Conservation (phyloP, 306 rosid species). For the Trichosanthes truncata region DNA sequence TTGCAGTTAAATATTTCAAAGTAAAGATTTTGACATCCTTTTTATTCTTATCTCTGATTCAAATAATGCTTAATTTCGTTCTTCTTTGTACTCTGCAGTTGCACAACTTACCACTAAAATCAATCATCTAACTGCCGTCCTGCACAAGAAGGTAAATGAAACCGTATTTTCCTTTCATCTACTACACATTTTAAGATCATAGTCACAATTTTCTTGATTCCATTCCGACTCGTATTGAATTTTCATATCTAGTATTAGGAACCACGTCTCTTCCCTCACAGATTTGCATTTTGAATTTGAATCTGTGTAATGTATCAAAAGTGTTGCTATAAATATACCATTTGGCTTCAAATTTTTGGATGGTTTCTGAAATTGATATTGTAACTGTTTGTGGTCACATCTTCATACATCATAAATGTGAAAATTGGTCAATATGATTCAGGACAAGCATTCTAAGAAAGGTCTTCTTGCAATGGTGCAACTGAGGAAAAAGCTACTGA, state of each 20-base stretch:
- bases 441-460: slow-evolving; percentile 92
- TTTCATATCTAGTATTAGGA: background rate
- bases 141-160: slow-evolving; percentile 72
- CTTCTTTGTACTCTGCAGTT: slow-evolving; percentile 41
- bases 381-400: background rate
- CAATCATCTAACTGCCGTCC: slow-evolving; percentile 59
- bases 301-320: background rate
- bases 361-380: background rate
- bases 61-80: background rate
- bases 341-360: background rate
- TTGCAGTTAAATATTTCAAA: background rate
- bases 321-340: background rate
- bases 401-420: background rate
- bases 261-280: background rate
- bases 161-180: slow-evolving; percentile 1
- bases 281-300: background rate
- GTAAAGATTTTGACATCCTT: background rate
- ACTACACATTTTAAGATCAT: background rate
- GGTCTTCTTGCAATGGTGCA: slow-evolving; percentile 87
- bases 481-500: slow-evolving; percentile 63
- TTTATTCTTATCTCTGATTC: background rate
- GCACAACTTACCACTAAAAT: slow-evolving; percentile 86
- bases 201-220: background rate
- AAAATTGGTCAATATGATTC: slow-evolving; percentile 3
- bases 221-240: background rate